These are phyloP conservation scores for Bipolaris victoriae DNA, from an alignment of 2,329 filamentous ascomycete genomes.

Conservation along the genomic window DNA sequence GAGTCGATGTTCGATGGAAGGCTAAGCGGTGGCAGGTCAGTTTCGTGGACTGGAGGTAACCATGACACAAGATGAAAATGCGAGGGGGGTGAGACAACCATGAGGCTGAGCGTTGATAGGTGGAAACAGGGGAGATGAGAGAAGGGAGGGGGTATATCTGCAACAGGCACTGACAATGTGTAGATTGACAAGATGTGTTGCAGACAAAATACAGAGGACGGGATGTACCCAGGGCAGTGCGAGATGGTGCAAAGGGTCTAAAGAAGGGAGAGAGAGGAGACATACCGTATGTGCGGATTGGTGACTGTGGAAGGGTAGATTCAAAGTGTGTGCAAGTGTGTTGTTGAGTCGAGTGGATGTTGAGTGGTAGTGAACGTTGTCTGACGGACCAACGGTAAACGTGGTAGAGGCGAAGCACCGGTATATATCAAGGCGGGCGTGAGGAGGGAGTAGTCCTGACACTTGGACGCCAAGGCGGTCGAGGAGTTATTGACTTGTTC, in stretches of 20 bases:
- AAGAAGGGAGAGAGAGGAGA: neutral
- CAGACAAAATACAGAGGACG: neutral
- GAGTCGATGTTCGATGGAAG: neutral
- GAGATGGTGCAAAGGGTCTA: slow-evolving; percentile 1
- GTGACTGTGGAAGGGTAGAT: neutral
- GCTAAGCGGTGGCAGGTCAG: neutral
- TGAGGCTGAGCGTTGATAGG: neutral
- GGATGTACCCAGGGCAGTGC: neutral
- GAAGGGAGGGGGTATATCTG: too few relatives aligned
- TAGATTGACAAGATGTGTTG: neutral
- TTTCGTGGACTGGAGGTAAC: neutral
- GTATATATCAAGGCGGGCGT: slow-evolving; percentile 45
- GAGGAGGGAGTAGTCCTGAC: slow-evolving; percentile 32
- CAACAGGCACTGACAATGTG: too few relatives aligned
- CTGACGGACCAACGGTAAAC: slow-evolving; percentile 36
- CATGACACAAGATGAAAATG: neutral
- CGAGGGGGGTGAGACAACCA: neutral
- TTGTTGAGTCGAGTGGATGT: slow-evolving; percentile 17
- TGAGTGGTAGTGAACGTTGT: slow-evolving; percentile 23
- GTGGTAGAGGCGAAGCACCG: slow-evolving; percentile 34
- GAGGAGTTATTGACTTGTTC: slow-evolving; percentile 44
- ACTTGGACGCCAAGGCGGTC: slow-evolving; percentile 40
- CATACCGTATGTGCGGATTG: neutral
- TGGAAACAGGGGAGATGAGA: too few relatives aligned
- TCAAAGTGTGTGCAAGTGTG: neutral